phyloP scores from a whole-genome alignment of 1,284 basidiomycete genomes.

The Microbotryum scabiosae region DNA sequence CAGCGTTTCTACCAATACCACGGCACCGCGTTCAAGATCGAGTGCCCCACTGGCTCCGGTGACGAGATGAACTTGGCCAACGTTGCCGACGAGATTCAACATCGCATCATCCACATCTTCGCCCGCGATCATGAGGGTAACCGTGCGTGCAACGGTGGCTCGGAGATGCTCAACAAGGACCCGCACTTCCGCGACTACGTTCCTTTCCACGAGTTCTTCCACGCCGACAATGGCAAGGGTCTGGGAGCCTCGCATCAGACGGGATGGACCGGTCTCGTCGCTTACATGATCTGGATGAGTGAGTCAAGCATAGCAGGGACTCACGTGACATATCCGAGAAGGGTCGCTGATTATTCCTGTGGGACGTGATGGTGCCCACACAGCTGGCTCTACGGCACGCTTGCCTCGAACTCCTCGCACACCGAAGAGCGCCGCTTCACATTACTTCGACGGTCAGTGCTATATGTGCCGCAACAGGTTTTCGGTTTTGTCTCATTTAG shows the following conservation, averaged over 20 bases:
- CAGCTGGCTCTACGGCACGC: constrained; percentile 36
- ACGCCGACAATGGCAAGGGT: constrained; percentile 82
- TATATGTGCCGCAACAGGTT: constrained; percentile 34
- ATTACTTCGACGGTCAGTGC: constrained; percentile 77
- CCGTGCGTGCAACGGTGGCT: constrained; percentile 85
- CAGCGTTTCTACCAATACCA: constrained; percentile 98
- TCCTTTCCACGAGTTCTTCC: constrained; percentile 96
- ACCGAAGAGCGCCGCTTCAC: constrained; percentile 73
- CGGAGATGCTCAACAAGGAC: constrained; percentile 75
- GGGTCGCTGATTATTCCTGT: constrained; percentile 48
- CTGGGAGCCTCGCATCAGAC: constrained; percentile 96
- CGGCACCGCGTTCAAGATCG: constrained; percentile 71
- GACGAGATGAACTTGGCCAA: constrained; percentile 86
- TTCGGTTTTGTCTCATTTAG: background rate
- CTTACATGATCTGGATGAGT: constrained; percentile 79
- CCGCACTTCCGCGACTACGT: constrained; percentile 96
- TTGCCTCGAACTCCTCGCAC: constrained; percentile 48
- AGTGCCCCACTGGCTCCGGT: constrained; percentile 90
- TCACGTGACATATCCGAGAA: constrained; percentile 58
- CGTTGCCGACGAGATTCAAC: constrained; percentile 94
- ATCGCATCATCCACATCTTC: constrained; percentile 94
- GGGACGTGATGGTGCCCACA: constrained; percentile 9
- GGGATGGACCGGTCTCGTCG: constrained; percentile 77
- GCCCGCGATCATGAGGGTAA: constrained; percentile 70
- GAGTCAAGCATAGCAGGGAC: constrained; percentile 31